Conservation (phyloP, 2,329 filamentous ascomycete genomes). For the Ophidiomyces ophidiicola region DNA sequence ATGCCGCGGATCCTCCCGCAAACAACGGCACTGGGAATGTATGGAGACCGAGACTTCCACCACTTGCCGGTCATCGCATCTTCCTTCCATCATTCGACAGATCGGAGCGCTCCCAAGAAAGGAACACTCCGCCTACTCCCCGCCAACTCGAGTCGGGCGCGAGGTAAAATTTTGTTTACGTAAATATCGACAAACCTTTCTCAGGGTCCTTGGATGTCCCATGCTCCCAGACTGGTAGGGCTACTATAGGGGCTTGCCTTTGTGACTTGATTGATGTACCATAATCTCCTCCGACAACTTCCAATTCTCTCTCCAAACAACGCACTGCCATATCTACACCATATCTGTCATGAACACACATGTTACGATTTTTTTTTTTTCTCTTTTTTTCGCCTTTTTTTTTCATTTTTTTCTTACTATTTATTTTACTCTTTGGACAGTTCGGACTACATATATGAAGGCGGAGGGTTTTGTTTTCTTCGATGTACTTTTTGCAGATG, state of each 20-base stretch:
- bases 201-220: too few relatives aligned
- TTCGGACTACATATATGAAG: too few relatives aligned
- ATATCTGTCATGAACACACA: background rate
- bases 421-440: too few relatives aligned
- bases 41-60: slow-evolving; percentile 12
- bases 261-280: background rate
- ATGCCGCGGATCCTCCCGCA: slow-evolving; percentile 1
- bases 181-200: too few relatives aligned
- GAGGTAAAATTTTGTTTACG: too few relatives aligned
- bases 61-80: slow-evolving; percentile 1
- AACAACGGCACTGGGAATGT: background rate
- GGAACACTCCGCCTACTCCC: slow-evolving; percentile 10
- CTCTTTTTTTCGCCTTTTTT: background rate
- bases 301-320: background rate
- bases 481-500: background rate
- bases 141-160: slow-evolving; percentile 15
- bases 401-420: background rate
- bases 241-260: background rate
- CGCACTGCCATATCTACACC: background rate
- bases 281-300: background rate
- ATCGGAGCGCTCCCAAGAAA: background rate
- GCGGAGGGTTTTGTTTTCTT: background rate
- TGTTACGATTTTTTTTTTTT: background rate
- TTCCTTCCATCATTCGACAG: slow-evolving; percentile 8
- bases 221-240: too few relatives aligned